Conservation (phyloP, 1,139 yeast species). For the Candida tetrigidarum region DNA sequence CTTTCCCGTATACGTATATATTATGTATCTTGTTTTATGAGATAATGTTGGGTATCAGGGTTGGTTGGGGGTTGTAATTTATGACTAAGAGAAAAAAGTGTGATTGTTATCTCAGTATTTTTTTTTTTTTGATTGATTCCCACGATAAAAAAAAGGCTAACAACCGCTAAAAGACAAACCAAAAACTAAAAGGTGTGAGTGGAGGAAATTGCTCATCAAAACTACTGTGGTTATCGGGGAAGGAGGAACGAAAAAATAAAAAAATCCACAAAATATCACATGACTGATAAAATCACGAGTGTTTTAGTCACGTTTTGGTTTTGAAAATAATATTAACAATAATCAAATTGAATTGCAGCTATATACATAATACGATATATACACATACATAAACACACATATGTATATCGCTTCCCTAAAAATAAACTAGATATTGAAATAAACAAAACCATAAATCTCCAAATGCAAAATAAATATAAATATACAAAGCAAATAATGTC, state of each 20-base stretch:
- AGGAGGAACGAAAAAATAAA: background rate
- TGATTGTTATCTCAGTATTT: background rate
- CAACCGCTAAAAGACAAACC: background rate
- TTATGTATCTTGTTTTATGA: background rate
- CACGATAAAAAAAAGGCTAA: background rate
- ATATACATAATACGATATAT: background rate
- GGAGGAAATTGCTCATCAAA: background rate
- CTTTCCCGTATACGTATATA: background rate
- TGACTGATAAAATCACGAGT: background rate
- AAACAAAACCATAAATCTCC: background rate
- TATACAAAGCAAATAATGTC: too few relatives aligned
- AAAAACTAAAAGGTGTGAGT: background rate
- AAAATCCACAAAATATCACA: background rate
- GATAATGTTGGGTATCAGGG: background rate
- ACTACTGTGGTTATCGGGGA: conserved; percentile 4
- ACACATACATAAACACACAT: background rate
- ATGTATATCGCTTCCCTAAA: too few relatives aligned
- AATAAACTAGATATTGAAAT: background rate
- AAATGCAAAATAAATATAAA: too few relatives aligned
- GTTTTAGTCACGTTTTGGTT: background rate
- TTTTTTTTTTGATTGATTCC: background rate
- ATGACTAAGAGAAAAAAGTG: conserved; percentile 4
- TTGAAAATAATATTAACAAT: background rate
- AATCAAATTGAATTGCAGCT: background rate
- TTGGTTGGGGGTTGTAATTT: conserved; percentile 1